Evolutionary conservation across 2,329 filamentous ascomycete species (phyloP), one percentile per base, ranked within the genome.

Genomic region (Trichoderma breve): DNA sequence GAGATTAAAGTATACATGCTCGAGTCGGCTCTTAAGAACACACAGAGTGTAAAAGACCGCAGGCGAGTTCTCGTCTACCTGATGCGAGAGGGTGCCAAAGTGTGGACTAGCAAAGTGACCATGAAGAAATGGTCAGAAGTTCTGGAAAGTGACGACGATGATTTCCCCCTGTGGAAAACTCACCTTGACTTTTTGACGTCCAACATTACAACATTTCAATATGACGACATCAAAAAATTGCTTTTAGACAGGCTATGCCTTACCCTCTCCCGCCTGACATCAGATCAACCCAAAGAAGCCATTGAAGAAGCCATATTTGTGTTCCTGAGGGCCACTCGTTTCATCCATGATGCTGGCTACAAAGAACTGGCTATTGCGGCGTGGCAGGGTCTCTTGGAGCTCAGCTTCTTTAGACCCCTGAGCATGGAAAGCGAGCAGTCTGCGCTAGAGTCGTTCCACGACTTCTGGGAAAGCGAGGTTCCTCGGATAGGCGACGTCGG

Each of bases 381-480:
- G 6, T 98, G 95, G 94, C 95, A 98, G 81, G 92, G 90, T 6
- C 76, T 92, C 1, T 81, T 98, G 0, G 95, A 98, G 77, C 84
- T 92, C 67, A 89, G 88, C 21, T 87, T 94, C 72, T 89, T 89
- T 61, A 84, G 84, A 3, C 90, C 92, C 8, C n/a, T 62, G 5
- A 53, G 78, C 6, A 65, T 82, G 3, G 70, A 76, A n/a, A 61
- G 77, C 53, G 74, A 76, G 2, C 69, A 76, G 12, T 75, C 74
- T n/a, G 72, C 74, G 0, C 53, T 84, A 12, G 78, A 81, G 3
- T 77, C 78, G 0, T 92, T 97, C 73, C 84, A 88, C 62, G 86
- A 90, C 3, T 97, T 96, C 74, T 98, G 96, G 96, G 94, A 97
- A 72, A 93, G 90, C 71, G 95, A 98, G 78, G 86, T 89, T 0